Base-by-base conservation (phyloP, 768 basidiomycete genomes). In the Terana coerulea region DNA sequence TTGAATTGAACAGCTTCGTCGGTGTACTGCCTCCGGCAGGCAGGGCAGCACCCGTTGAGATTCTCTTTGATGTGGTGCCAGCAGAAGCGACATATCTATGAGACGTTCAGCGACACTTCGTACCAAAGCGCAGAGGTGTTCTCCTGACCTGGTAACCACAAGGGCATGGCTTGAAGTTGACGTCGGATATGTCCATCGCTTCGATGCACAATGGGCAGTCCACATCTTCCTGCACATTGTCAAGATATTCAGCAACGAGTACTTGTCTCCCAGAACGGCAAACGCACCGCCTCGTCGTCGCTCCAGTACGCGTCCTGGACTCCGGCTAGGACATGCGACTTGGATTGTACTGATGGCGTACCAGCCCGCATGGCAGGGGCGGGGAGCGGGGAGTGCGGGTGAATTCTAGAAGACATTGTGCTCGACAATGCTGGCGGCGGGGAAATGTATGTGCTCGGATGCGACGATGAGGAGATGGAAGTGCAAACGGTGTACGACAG, bases 51-150 rank as follows among this genome's bases (percentile, higher is more conserved):
- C 57, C 93, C 86, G 67, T 98, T 98, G 55, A 95, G 77, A 72
- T 97, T 91, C 71, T 91, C 84, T 73, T 90, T 88, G 77, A 97
- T 95, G 72, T 98, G 94, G 71, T 99, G 91, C 84, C 94, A 98
- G 70, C 97, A 99, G 74, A 99, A 99, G 51, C 93, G 88, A 69
- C 97, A 99, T 59, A 99, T 92, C 97, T 99, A 58, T 42, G 17
- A 22, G 34, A 11, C 8, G 25, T 36, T 11, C 30, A 34, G n/a
- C 21, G 10, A 12, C n/a, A 46, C 11, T n/a, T n/a, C n/a, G n/a
- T n/a, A n/a, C n/a, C 17, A 24, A 46, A 19, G 30, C 5, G 8
- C 19, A 46, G 12, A 22, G 22, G 45, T 9, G n/a, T n/a, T n/a
- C 19, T 48, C 46, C 70, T 49, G 57, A 89, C 97, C 81, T 98